Percentiles rank a stretch among this genome's conserved stretches.
phyloP scores from a whole-genome alignment of 148 eudicot species.

The Spergularia bocconei region DNA sequence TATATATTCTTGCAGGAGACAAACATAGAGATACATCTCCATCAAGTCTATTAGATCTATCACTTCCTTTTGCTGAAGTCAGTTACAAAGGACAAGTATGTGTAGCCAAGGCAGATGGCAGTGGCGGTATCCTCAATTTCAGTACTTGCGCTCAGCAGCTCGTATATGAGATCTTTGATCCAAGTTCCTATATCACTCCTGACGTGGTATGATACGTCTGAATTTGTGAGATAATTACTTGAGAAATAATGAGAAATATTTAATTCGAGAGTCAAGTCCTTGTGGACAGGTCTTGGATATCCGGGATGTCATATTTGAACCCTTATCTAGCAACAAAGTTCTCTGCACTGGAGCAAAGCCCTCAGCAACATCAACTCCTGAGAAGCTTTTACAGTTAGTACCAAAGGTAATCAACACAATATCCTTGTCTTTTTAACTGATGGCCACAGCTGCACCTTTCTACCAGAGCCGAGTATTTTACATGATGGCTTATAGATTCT shows the following conservation, averaged over 20 bases:
- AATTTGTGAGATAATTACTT: neutral
- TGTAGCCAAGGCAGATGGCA: conserved; percentile 78
- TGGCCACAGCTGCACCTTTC: neutral
- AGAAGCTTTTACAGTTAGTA: conserved; percentile 67
- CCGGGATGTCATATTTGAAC: conserved; percentile 63
- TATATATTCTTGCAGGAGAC: conserved; percentile 55
- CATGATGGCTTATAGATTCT: neutral
- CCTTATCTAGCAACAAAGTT: conserved; percentile 59
- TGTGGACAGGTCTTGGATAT: conserved; percentile 66
- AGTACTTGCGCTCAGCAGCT: conserved; percentile 92
- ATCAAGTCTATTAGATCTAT: conserved; percentile 55
- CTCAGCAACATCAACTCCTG: conserved; percentile 51
- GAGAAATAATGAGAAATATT: neutral
- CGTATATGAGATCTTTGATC: conserved; percentile 93
- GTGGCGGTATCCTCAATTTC: conserved; percentile 74
- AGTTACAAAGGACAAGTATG: conserved; percentile 60
- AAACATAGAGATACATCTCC: conserved; percentile 63
- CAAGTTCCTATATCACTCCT: conserved; percentile 87
- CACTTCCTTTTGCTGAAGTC: conserved; percentile 94
- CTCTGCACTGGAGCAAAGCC: conserved; percentile 90
- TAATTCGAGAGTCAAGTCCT: neutral
- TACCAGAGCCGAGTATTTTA: no score
- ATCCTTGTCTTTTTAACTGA: neutral
- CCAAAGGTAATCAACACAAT: conserved; percentile 54
- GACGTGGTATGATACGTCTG: conserved; percentile 63